Base-by-base conservation (phyloP, 2,329 filamentous ascomycete species). In the Coniochaeta hoffmannii region DNA sequence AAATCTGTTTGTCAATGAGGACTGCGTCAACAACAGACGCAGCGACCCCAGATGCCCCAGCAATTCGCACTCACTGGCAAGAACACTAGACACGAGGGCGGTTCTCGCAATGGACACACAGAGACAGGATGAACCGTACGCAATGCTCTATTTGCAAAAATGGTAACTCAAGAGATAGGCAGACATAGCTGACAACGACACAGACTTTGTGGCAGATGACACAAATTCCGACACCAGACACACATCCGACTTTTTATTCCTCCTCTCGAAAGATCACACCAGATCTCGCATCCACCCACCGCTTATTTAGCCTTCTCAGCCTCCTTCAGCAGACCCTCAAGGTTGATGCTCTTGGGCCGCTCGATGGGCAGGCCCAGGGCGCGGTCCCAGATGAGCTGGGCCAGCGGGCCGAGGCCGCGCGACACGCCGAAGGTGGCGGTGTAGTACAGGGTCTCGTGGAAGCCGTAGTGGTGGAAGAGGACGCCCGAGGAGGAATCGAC, bases 361-460 rank as follows among this genome's bases (percentile, higher is more conserved):
- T 99, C 94, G 67, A 99, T 99, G 11, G 94, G 94, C 68, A 97
- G 77, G 54, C 94, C 94, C 60, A 99, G 75, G 15, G 92, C 92
- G 52, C 94, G 84, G 71, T 97, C 93, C 94, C 94, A 97, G 69
- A 99, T 88, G 61, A 99, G 80, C 73, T 99, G 94, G 44, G 91
- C 91, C 51, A 99, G 79, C 22, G 94, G 94, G 8, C 94, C 94
- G 15, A 99, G 77, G 54, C 85, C 85, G 63, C 85, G 76, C 58
- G 81, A 85, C 12, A 88, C 85, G 59, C 85, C 85, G 60, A 88
- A 88, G 0, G 85, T 87, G 57, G 83, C 85, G 4, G 85, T 87
- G 77, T 97, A 99, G 79, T 97, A 99, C 11, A 97, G 80, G 0
- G 93, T 96, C 77, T 97, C 90, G 71, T 89, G 88, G 85, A 99